Evolutionary conservation across 208 protist genomes (phyloP).

Genomic region (Tritrichomonas musculus): DNA sequence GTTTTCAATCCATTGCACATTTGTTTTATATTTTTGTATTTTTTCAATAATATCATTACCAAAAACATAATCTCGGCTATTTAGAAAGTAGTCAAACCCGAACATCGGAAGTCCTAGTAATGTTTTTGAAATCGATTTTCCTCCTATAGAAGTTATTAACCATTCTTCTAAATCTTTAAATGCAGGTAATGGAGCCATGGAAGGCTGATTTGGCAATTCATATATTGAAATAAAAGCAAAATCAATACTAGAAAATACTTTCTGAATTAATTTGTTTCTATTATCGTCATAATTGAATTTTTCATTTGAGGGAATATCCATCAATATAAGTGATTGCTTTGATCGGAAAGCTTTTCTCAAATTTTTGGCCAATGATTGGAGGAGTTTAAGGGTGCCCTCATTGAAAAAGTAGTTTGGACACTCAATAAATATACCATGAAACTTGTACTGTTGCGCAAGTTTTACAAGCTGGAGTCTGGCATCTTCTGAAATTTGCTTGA

Average conservation of each 20-base stretch:
- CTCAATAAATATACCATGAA: slow-evolving; percentile 28
- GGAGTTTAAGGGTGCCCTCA: background rate
- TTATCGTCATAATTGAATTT: background rate
- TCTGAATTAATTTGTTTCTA: background rate
- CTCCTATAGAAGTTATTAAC: background rate
- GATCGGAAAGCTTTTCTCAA: background rate
- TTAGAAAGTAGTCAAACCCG: background rate
- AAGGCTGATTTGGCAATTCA: background rate
- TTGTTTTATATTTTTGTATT: background rate
- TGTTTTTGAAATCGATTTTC: background rate
- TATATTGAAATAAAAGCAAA: background rate
- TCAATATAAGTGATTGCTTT: background rate
- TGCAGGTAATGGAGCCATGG: background rate
- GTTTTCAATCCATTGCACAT: background rate
- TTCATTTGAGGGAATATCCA: background rate
- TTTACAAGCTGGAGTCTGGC: background rate
- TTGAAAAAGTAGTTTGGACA: background rate
- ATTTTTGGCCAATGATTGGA: background rate
- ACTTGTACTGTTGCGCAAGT: background rate
- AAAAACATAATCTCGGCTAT: background rate
- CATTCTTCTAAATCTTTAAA: background rate
- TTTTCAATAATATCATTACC: background rate
- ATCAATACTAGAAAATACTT: background rate
- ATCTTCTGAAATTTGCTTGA: background rate
- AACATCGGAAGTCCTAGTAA: background rate